Evolutionary conservation across 2,329 filamentous ascomycete species (phyloP).

Genomic region (Sporothrix pallida): DNA sequence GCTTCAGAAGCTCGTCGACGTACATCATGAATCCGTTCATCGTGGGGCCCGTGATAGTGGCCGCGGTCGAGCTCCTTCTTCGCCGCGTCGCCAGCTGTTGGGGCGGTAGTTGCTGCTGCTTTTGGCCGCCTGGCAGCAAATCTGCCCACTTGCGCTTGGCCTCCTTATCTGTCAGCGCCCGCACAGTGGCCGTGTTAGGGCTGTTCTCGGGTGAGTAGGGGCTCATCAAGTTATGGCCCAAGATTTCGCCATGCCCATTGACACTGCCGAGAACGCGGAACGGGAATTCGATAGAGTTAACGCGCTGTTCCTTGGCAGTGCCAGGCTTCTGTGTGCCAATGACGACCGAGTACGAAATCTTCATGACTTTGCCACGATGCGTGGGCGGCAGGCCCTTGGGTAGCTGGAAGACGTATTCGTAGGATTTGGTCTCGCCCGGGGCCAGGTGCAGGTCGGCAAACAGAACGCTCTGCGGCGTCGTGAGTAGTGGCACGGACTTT

Average conservation of each 20-base stretch:
- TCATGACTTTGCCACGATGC: conserved; percentile 90
- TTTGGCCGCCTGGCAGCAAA: conserved; percentile 25
- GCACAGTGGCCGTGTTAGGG: conserved; percentile 77
- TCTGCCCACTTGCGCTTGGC: conserved; percentile 31
- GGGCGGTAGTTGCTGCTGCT: conserved; percentile 33
- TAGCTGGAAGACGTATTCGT: conserved; percentile 83
- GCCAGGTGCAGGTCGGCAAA: conserved; percentile 90
- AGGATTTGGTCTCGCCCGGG: conserved; percentile 87
- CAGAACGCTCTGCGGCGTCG: conserved; percentile 91
- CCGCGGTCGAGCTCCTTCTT: conserved; percentile 36
- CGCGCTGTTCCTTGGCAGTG: conserved; percentile 74
- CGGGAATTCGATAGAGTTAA: conserved; percentile 89
- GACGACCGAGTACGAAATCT: conserved; percentile 87
- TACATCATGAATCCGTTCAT: conserved; percentile 75
- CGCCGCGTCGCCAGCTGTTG: conserved; percentile 32
- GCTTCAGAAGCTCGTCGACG: conserved; percentile 71
- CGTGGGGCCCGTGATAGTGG: conserved; percentile 47
- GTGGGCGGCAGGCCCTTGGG: conserved; percentile 89
- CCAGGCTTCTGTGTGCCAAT: conserved; percentile 90
- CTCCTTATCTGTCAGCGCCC: conserved; percentile 47
- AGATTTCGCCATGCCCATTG: conserved; percentile 82
- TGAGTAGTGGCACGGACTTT: conserved; percentile 87
- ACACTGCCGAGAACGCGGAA: conserved; percentile 94
- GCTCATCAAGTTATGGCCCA: conserved; percentile 92
- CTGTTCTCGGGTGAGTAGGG: conserved; percentile 91